A percentile compares a stretch with the other conserved stretches of the same genome.
These are phyloP conservation scores for Curvularia eragrostidis DNA, from an alignment of 2,329 filamentous ascomycete genomes.

Conservation along the genomic window DNA sequence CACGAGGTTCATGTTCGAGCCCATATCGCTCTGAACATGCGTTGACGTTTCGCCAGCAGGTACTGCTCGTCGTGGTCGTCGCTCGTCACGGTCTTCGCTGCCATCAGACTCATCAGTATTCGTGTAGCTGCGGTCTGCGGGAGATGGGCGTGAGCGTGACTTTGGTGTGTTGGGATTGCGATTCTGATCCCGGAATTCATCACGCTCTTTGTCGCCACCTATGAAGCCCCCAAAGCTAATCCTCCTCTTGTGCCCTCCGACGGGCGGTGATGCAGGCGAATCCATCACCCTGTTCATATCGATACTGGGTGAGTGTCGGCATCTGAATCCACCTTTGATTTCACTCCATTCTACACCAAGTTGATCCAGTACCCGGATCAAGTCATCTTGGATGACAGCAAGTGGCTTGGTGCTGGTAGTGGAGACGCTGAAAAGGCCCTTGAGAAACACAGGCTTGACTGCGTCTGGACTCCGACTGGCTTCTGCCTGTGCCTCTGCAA, in stretches of 20 bases:
- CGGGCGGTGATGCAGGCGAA: conserved; percentile 46
- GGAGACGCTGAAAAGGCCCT: conserved; percentile 95
- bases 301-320: conserved; percentile 87
- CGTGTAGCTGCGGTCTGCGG: conserved; percentile 75
- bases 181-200: conserved; percentile 72
- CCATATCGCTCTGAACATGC: conserved; percentile 88
- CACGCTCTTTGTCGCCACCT: conserved; percentile 62
- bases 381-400: conserved; percentile 82
- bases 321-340: conserved; percentile 92
- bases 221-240: conserved; percentile 83
- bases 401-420: conserved; percentile 94
- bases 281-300: conserved; percentile 78
- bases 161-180: conserved; percentile 59
- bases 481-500: conserved; percentile 61
- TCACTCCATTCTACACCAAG: conserved; percentile 90
- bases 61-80: conserved; percentile 40
- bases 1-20: conserved; percentile 80
- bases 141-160: conserved; percentile 53
- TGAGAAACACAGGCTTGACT: conserved; percentile 92
- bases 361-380: conserved; percentile 86
- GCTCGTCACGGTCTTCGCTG: conserved; percentile 63
- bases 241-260: conserved; percentile 68
- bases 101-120: conserved; percentile 88
- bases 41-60: conserved; percentile 88
- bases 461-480: conserved; percentile 72